A percentile compares a stretch with the other conserved stretches of the same genome.
These are phyloP conservation scores for Rhodotorula paludigena DNA, from an alignment of 768 basidiomycete genomes.

Conservation along the genomic window DNA sequence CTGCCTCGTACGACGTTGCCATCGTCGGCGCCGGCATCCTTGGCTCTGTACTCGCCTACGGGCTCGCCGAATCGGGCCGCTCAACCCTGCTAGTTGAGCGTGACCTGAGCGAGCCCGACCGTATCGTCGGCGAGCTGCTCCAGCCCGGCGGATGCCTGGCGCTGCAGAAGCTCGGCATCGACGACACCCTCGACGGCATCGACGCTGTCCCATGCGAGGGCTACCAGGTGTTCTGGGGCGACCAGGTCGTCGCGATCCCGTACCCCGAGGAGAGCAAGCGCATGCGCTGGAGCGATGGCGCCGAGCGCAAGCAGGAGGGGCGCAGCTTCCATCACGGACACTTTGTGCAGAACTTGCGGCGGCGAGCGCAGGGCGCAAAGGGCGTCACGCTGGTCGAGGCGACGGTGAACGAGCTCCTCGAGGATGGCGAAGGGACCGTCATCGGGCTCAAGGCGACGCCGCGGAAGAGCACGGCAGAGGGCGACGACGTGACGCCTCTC, in stretches of 20 bases:
- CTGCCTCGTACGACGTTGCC: constrained; percentile 51
- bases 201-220: constrained; percentile 77
- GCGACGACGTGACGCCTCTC: constrained; percentile 43
- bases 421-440: constrained; percentile 56
- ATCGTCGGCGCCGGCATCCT: constrained; percentile 91
- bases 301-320: constrained; percentile 40
- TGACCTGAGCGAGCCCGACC: constrained; percentile 84
- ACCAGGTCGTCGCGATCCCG: constrained; percentile 72
- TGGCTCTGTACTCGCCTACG: constrained; percentile 79
- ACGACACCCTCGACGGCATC: constrained; percentile 72
- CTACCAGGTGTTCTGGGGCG: constrained; percentile 69
- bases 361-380: constrained; percentile 57
- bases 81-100: constrained; percentile 82
- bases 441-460: constrained; percentile 64
- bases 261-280: constrained; percentile 57
- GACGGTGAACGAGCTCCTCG: constrained; percentile 68
- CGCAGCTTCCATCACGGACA: constrained; percentile 81
- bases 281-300: constrained; percentile 25
- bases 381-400: constrained; percentile 80
- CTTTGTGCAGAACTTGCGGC: constrained; percentile 74
- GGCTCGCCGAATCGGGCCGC: constrained; percentile 61
- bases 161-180: constrained; percentile 70
- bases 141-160: constrained; percentile 86
- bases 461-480: constrained; percentile 41
- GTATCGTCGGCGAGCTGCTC: constrained; percentile 93